These are phyloP conservation scores for Dissophora ornata DNA, from an alignment of 192 early-diverging fungal species.

Conservation along the genomic window DNA sequence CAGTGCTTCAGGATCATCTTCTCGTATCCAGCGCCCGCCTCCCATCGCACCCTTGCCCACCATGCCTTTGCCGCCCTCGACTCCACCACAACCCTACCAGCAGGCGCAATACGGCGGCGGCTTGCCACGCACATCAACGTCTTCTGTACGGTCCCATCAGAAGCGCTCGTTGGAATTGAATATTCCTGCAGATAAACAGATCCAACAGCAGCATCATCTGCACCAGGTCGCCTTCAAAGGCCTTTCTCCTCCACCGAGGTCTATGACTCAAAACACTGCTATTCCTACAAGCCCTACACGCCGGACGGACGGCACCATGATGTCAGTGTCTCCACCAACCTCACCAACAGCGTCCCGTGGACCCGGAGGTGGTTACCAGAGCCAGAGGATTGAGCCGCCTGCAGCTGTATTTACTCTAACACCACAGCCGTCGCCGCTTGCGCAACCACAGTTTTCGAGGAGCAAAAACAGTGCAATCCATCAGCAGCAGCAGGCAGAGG, in stretches of 20 bases:
- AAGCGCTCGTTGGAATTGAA: neutral
- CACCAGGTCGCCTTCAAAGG: slow-evolving; percentile 45
- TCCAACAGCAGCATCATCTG: slow-evolving; percentile 44
- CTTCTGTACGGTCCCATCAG: slow-evolving; percentile 3
- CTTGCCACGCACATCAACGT: neutral
- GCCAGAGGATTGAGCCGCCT: neutral
- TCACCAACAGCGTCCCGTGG: slow-evolving; percentile 23
- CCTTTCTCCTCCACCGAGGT: slow-evolving; percentile 43
- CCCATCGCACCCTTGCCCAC: neutral
- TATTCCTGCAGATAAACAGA: slow-evolving; percentile 5
- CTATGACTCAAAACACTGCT: slow-evolving; percentile 6
- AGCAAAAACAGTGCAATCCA: neutral
- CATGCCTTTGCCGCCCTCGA: slow-evolving; percentile 3
- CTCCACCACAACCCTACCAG: neutral
- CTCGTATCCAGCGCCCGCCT: neutral
- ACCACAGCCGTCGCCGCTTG: neutral
- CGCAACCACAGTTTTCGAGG: slow-evolving; percentile 3
- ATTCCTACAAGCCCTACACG: neutral
- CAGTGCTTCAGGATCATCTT: neutral
- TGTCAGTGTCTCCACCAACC: slow-evolving; percentile 15
- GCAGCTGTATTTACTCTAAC: neutral
- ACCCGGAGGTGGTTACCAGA: slow-evolving; percentile 40
- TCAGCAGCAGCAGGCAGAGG: neutral
- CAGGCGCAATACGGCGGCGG: neutral
- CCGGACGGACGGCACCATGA: neutral